Percentiles rank a stretch among this genome's conserved stretches.
phyloP scores from a whole-genome alignment of 2,329 filamentous ascomycete genomes.

The Coniochaeta ligniaria region DNA sequence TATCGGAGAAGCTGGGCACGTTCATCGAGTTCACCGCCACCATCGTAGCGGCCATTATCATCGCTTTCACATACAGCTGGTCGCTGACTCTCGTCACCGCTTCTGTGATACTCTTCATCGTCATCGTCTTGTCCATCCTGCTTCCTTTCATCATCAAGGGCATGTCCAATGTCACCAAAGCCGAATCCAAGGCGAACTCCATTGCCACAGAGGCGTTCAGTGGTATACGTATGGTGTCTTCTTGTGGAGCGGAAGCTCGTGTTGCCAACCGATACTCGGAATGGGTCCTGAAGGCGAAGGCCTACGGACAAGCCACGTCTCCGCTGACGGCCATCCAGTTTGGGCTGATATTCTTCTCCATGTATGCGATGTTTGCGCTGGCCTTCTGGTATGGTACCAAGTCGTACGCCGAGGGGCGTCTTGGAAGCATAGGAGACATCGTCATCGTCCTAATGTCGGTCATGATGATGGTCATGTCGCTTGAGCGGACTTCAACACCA shows the following conservation, averaged over 20 bases:
- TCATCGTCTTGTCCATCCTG: constrained; percentile 36
- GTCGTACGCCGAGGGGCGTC: constrained; percentile 35
- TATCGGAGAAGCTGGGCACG: constrained; percentile 55
- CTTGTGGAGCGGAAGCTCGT: constrained; percentile 52
- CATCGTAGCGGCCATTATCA: constrained; percentile 43
- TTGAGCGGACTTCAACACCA: constrained; percentile 50
- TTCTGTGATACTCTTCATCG: constrained; percentile 49
- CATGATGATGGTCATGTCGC: constrained; percentile 49
- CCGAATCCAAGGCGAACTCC: constrained; percentile 50
- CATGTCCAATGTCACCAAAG: constrained; percentile 34
- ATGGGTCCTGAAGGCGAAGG: constrained; percentile 47
- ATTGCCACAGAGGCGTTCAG: constrained; percentile 55
- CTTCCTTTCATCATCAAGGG: constrained; percentile 51
- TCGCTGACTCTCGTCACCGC: constrained; percentile 51
- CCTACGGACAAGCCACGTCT: constrained; percentile 38
- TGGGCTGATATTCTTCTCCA: constrained; percentile 46
- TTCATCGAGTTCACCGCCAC: constrained; percentile 49
- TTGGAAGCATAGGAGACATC: constrained; percentile 44
- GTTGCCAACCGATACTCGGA: constrained; percentile 44
- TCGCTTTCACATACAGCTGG: constrained; percentile 53
- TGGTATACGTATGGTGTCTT: constrained; percentile 54
- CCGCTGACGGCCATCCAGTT: constrained; percentile 47
- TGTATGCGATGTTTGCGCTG: constrained; percentile 46
- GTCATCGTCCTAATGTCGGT: constrained; percentile 51
- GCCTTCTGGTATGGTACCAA: constrained; percentile 58